A percentile compares a stretch with the other conserved stretches of the same genome.
Conservation (phyloP, 2,329 filamentous ascomycete genomes). For the Mariannaea elegans region DNA sequence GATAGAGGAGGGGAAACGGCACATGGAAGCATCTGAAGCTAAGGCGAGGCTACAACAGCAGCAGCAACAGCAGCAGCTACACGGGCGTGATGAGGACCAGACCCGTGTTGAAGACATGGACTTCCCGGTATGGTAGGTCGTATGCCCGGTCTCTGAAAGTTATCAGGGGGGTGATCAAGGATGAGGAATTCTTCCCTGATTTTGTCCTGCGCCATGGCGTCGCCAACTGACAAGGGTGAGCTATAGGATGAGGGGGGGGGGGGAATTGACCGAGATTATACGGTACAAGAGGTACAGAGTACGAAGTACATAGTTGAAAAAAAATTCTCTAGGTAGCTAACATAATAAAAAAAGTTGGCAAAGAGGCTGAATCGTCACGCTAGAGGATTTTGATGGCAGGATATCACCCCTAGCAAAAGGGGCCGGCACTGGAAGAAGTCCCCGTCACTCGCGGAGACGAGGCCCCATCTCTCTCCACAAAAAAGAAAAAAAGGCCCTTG, state of each 20-base stretch:
- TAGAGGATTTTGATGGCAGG: slow-evolving; percentile 5
- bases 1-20: slow-evolving; percentile 32
- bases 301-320: too few relatives aligned
- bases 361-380: slow-evolving; percentile 22
- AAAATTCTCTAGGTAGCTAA: background rate
- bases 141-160: slow-evolving; percentile 1
- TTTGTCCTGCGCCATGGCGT: slow-evolving; percentile 5
- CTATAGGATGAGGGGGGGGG: background rate
- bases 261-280: background rate
- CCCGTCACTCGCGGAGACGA: background rate
- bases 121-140: slow-evolving; percentile 37
- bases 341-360: background rate
- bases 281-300: slow-evolving; percentile 5
- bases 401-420: slow-evolving; percentile 16
- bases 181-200: slow-evolving; percentile 13
- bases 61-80: slow-evolving; percentile 27
- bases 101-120: slow-evolving; percentile 36
- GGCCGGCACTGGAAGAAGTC: slow-evolving; percentile 24
- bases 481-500: slow-evolving; percentile 29
- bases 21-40: slow-evolving; percentile 28
- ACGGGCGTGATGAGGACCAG: slow-evolving; percentile 31
- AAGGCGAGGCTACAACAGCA: slow-evolving; percentile 28
- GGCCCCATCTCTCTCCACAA: slow-evolving; percentile 26
- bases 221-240: background rate
- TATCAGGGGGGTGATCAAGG: slow-evolving; percentile 6